Percentiles rank a stretch among this genome's conserved stretches.
These are phyloP conservation scores for Neofusicoccum parvum DNA, from an alignment of 2,329 filamentous ascomycete genomes.

Conservation along the genomic window DNA sequence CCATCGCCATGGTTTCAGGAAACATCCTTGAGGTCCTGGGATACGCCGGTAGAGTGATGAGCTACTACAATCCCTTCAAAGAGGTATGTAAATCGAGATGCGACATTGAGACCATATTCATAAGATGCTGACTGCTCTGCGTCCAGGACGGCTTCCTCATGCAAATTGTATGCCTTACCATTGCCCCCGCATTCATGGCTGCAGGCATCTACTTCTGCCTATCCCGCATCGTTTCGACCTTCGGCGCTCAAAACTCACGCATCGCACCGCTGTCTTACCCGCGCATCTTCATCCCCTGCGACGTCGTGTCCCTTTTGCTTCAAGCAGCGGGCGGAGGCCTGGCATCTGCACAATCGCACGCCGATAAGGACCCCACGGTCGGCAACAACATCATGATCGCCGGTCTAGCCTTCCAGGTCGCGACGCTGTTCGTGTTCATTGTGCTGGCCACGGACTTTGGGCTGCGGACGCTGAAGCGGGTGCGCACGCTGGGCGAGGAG, in stretches of 20 bases:
- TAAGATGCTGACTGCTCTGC: not conserved
- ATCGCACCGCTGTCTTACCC: conserved; percentile 50
- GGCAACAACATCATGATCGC: conserved; percentile 51
- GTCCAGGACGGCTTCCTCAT: conserved; percentile 62
- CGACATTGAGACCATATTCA: not conserved
- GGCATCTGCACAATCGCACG: conserved; percentile 38
- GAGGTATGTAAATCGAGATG: conserved; percentile 30
- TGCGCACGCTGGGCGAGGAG: conserved; percentile 27
- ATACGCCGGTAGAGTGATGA: conserved; percentile 62
- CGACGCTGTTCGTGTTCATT: conserved; percentile 47
- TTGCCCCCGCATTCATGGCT: conserved; percentile 58
- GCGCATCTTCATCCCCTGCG: conserved; percentile 54
- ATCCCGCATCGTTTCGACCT: conserved; percentile 43
- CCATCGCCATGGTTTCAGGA: conserved; percentile 57
- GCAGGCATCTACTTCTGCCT: conserved; percentile 70
- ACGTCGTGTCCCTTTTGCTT: conserved; percentile 48
- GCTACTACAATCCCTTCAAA: conserved; percentile 60
- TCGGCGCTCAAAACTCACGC: conserved; percentile 44
- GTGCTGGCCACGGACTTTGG: conserved; percentile 45
- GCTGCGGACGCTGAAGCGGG: conserved; percentile 31
- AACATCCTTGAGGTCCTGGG: conserved; percentile 62
- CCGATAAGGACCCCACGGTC: conserved; percentile 33
- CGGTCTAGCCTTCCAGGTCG: conserved; percentile 48
- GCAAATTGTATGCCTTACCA: conserved; percentile 66
- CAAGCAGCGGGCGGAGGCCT: conserved; percentile 50